phyloP scores from a whole-genome alignment of 805 yeast species.

The Saturnispora bothae region DNA sequence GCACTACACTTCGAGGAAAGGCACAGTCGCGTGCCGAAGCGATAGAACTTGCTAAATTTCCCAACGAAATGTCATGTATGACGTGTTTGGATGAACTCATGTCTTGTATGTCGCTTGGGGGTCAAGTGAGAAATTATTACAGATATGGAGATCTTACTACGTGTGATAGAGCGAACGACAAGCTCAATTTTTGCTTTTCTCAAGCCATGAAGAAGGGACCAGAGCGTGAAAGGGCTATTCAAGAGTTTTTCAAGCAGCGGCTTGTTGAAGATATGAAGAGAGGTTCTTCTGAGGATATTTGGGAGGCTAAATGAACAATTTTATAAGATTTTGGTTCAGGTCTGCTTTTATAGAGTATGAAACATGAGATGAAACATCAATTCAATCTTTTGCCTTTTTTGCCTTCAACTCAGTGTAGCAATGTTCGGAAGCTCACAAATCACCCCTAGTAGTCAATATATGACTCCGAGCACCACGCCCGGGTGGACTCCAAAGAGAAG shows the following conservation, averaged over 20 bases:
- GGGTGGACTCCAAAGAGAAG: slow-evolving; percentile 5
- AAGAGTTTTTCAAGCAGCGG: slow-evolving; percentile 58
- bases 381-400: neutral
- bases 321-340: neutral
- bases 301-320: slow-evolving; percentile 50
- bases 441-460: no score
- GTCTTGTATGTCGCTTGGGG: slow-evolving; percentile 83
- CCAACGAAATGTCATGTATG: slow-evolving; percentile 48
- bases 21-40: slow-evolving; percentile 22
- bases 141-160: slow-evolving; percentile 69
- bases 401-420: neutral
- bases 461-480: slow-evolving; percentile 5
- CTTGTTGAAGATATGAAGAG: slow-evolving; percentile 47
- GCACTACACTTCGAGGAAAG: slow-evolving; percentile 19
- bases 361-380: slow-evolving; percentile 4
- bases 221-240: slow-evolving; percentile 40
- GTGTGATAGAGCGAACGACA: slow-evolving; percentile 60
- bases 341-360: neutral
- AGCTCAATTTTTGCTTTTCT: slow-evolving; percentile 70
- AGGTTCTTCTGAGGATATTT: slow-evolving; percentile 79
- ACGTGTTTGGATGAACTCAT: slow-evolving; percentile 83
- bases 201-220: slow-evolving; percentile 47
- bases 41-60: slow-evolving; percentile 21
- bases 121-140: slow-evolving; percentile 76
- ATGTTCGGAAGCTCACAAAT: no score